These are phyloP conservation scores for Stenogyne calaminthoides DNA, from an alignment of 305 asterid species.

Conservation along the genomic window DNA sequence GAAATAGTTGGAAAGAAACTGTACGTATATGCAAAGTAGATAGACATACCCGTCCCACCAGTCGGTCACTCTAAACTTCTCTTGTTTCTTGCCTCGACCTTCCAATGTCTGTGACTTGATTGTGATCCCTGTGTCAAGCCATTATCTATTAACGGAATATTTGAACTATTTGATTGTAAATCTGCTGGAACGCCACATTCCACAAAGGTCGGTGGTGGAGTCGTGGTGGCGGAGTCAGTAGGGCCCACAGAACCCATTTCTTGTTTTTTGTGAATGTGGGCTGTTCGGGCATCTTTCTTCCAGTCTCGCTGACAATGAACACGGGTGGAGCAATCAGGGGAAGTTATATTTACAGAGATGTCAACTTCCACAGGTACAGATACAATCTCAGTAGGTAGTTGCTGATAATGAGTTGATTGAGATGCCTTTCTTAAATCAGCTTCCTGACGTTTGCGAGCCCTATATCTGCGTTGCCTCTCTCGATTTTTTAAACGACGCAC, in stretches of 20 bases:
- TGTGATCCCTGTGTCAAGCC: constrained; percentile 24
- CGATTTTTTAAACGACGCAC: constrained; percentile 79
- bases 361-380: constrained; percentile 42
- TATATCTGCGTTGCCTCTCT: constrained; percentile 87
- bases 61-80: constrained; percentile 38
- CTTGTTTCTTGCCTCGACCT: constrained; percentile 87
- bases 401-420: constrained; percentile 42
- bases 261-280: constrained; percentile 47
- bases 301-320: constrained; percentile 71
- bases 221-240: constrained; percentile 24
- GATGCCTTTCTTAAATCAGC: constrained; percentile 49
- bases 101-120: constrained; percentile 76
- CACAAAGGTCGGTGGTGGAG: constrained; percentile 28
- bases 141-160: not conserved
- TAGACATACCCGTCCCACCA: constrained; percentile 15
- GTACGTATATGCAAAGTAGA: not conserved
- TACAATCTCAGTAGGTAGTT: constrained; percentile 30
- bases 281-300: constrained; percentile 89
- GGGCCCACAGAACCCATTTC: constrained; percentile 27
- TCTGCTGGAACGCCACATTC: constrained; percentile 30
- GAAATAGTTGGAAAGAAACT: not conserved
- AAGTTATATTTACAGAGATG: constrained; percentile 33
- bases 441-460: constrained; percentile 84
- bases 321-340: constrained; percentile 52
- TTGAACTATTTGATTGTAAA: constrained; percentile 16